Evolutionary conservation across 164 flowering plant species (phyloP).

Genomic region (Cinnamomum micranthum): DNA sequence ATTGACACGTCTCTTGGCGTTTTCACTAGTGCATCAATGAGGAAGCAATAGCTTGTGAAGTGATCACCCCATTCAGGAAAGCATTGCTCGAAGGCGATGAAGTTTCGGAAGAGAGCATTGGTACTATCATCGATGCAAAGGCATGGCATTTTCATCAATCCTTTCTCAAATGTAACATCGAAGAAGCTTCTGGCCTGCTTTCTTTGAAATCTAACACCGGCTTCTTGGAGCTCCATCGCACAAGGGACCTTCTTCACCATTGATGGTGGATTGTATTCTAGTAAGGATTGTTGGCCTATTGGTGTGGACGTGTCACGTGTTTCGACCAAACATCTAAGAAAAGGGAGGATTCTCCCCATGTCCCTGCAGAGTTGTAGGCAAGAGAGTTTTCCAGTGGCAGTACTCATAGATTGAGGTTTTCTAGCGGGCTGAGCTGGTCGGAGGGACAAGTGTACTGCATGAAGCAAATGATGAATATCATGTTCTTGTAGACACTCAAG

Average conservation of each 20-base stretch:
- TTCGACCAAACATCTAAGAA: no score
- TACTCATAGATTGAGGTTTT: no score
- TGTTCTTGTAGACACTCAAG: no score
- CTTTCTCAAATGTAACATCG: slow-evolving; percentile 39
- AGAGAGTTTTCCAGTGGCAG: no score
- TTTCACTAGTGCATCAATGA: slow-evolving; percentile 56
- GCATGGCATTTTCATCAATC: slow-evolving; percentile 51
- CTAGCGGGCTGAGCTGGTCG: no score
- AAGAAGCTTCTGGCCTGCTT: slow-evolving; percentile 27
- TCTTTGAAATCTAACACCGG: slow-evolving; percentile 44
- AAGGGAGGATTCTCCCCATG: no score
- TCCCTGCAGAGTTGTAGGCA: no score
- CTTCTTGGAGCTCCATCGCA: slow-evolving; percentile 40
- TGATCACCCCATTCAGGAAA: slow-evolving; percentile 60
- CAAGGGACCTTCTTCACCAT: background rate
- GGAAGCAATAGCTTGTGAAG: slow-evolving; percentile 37
- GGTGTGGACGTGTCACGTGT: no score
- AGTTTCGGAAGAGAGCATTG: slow-evolving; percentile 67
- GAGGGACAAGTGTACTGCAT: no score
- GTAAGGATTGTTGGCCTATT: no score
- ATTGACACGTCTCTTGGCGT: slow-evolving; percentile 36
- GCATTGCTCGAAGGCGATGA: slow-evolving; percentile 82
- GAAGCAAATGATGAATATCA: no score
- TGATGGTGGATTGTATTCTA: no score
- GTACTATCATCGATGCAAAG: slow-evolving; percentile 73